Percentiles rank a stretch among this genome's conserved stretches.
phyloP scores from a whole-genome alignment of 169 alveolate genomes.

The Plasmodium reichenowi region DNA sequence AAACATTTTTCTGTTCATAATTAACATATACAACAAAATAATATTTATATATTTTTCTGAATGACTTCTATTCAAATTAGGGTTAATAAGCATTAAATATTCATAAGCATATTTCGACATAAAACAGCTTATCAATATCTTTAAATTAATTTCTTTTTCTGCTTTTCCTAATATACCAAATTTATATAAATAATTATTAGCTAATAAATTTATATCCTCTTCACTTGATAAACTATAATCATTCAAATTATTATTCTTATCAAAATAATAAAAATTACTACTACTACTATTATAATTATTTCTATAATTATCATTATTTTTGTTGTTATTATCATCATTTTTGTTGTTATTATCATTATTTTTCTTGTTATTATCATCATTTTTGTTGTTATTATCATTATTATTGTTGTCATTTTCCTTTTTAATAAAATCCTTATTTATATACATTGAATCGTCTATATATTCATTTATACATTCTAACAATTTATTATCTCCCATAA shows the following conservation, averaged over 20 bases:
- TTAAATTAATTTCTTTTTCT: conserved; percentile 72
- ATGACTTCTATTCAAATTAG: conserved; percentile 36
- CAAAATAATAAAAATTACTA: not conserved
- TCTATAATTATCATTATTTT: not conserved
- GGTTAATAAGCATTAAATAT: conserved; percentile 71
- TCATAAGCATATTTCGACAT: conserved; percentile 76
- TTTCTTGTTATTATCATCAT: not conserved
- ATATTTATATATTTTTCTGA: conserved; percentile 60
- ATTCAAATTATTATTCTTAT: not conserved
- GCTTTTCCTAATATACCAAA: conserved; percentile 72
- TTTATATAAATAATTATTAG: conserved; percentile 36
- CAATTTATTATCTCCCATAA: conserved; percentile 63
- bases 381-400: not conserved
- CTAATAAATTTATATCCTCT: not conserved
- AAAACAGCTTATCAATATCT: conserved; percentile 71
- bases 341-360: not conserved
- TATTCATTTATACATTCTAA: conserved; percentile 67
- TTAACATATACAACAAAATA: conserved; percentile 65
- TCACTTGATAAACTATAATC: not conserved
- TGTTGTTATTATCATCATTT: not conserved
- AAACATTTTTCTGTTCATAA: conserved; percentile 72
- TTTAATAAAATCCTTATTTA: not conserved
- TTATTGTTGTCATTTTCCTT: not conserved
- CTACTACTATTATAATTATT: not conserved
- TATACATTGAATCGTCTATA: conserved; percentile 26